Evolutionary conservation across 2,329 filamentous ascomycete genomes (phyloP).

Genomic region (Tolypocladium ovalisporum): DNA sequence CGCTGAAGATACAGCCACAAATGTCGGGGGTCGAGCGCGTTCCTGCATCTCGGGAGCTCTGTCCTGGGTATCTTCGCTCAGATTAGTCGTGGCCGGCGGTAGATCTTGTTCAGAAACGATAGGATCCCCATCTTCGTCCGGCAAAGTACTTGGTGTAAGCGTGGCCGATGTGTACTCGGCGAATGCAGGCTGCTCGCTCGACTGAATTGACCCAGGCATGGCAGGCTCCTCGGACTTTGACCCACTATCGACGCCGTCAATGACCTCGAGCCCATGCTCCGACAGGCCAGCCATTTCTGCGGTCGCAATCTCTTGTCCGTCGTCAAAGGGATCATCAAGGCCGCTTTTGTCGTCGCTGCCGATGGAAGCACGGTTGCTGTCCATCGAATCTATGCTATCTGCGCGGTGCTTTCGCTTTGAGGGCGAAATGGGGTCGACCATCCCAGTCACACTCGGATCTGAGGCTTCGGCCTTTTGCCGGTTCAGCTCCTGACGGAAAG

Average conservation of each 20-base stretch:
- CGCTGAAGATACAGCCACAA: slow-evolving; percentile 12
- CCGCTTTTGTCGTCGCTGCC: slow-evolving; percentile 26
- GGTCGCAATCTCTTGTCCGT: slow-evolving; percentile 10
- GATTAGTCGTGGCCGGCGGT: not conserved
- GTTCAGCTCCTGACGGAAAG: slow-evolving; percentile 38
- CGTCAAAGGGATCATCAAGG: slow-evolving; percentile 19
- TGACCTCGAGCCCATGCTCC: slow-evolving; percentile 3
- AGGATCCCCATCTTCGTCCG: slow-evolving; percentile 9
- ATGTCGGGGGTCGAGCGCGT: slow-evolving; percentile 16
- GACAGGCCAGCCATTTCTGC: slow-evolving; percentile 17
- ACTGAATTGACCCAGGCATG: slow-evolving; percentile 5
- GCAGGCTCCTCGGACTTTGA: slow-evolving; percentile 5
- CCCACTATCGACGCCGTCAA: not conserved
- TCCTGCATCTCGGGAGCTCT: slow-evolving; percentile 34
- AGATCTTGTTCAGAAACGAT: not conserved
- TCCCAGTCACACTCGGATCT: slow-evolving; percentile 8
- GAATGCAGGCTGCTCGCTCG: slow-evolving; percentile 5
- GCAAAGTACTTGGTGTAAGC: slow-evolving; percentile 13
- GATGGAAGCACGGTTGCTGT: slow-evolving; percentile 32
- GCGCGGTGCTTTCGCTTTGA: slow-evolving; percentile 35
- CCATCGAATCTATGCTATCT: slow-evolving; percentile 35
- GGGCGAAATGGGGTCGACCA: slow-evolving; percentile 30
- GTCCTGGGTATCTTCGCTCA: slow-evolving; percentile 1
- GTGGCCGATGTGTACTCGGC: slow-evolving; percentile 14
- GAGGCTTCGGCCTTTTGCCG: slow-evolving; percentile 20